Evolutionary conservation across 2,329 filamentous ascomycete genomes (phyloP).

Genomic region (Paramyrothecium sp.): DNA sequence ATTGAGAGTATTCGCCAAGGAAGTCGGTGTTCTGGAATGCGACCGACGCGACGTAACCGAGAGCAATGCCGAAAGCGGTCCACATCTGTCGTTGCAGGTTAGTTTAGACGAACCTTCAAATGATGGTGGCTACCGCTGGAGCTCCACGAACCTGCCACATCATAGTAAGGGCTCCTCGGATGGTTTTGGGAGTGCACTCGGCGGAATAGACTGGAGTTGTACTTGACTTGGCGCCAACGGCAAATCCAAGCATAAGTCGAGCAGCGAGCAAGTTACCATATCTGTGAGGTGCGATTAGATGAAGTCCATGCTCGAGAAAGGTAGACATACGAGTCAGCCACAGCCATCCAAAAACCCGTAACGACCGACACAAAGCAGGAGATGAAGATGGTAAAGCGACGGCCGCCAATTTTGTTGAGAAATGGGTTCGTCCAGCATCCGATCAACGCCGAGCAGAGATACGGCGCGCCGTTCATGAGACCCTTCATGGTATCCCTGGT

Average conservation of each 20-base stretch:
- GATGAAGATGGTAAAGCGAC: slow-evolving; percentile 64
- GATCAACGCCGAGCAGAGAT: slow-evolving; percentile 46
- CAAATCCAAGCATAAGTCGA: slow-evolving; percentile 34
- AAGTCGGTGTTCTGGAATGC: slow-evolving; percentile 25
- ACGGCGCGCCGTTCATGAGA: slow-evolving; percentile 53
- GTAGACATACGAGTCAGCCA: slow-evolving; percentile 52
- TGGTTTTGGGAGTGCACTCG: slow-evolving; percentile 34
- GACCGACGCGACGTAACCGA: slow-evolving; percentile 36
- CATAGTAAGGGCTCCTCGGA: slow-evolving; percentile 36
- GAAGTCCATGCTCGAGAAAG: fast-evolving
- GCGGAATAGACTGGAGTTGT: slow-evolving; percentile 34
- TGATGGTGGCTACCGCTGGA: not conserved
- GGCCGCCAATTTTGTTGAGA: slow-evolving; percentile 61
- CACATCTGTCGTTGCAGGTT: slow-evolving; percentile 22
- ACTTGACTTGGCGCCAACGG: slow-evolving; percentile 33
- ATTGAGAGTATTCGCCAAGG: slow-evolving; percentile 30
- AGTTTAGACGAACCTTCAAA: not conserved
- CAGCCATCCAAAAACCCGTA: slow-evolving; percentile 53
- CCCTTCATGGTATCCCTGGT: slow-evolving; percentile 46
- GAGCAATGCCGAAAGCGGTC: slow-evolving; percentile 34
- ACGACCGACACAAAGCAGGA: slow-evolving; percentile 54
- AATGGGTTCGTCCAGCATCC: slow-evolving; percentile 33
- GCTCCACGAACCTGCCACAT: slow-evolving; percentile 26
- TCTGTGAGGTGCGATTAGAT: not conserved
- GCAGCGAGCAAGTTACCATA: slow-evolving; percentile 24